Base-by-base conservation (phyloP, 768 basidiomycete species). In the Mycena metata region DNA sequence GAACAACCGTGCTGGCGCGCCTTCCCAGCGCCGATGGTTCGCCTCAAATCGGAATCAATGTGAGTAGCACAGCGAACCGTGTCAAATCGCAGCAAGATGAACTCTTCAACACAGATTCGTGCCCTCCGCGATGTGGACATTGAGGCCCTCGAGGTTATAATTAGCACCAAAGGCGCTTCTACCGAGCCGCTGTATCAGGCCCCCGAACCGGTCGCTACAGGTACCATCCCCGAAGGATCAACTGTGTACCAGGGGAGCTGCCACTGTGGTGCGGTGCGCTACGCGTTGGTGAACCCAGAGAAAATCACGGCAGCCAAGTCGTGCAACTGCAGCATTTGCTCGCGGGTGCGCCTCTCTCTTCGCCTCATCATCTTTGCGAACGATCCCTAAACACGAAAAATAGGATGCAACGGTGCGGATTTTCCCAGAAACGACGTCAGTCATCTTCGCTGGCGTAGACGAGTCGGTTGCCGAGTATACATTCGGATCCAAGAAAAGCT, bases 291-390 rank as follows among this genome's bases (percentile, higher is more conserved):
- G n/a, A 58, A 15, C 47, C 46, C 55, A 0, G 47, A 63, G 26
- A n/a, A 60, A 12, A n/a, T 70, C 43, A 49, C 49, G 15, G 2
- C 13, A 2, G 64, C 54, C 30, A 43, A 12, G 11, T 45, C 43
- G 12, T 70, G 69, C 64, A 58, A 70, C 35, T 70, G 69, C 64
- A 70, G 69, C 47, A 66, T 66, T 11, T 70, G 69, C 47, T 56
- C 35, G 7, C 49, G 64, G 9, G 69, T 64, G 1, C 13, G 61
- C 52, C 13, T 21, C 35, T 24, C 17, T 46, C 7, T 33, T 6
- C 30, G 30, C 30, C 6, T 30, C 30, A 4, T 10, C 39, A 39
- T 15, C 11, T 15, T 39, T 39, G 39, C 6, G 30, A 3, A 30
- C 6, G 30, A 3, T 30, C 30, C 3, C 30, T n/a, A 30, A 30